phyloP scores from a whole-genome alignment of 768 basidiomycete genomes.

The Lentinula guzmanii region DNA sequence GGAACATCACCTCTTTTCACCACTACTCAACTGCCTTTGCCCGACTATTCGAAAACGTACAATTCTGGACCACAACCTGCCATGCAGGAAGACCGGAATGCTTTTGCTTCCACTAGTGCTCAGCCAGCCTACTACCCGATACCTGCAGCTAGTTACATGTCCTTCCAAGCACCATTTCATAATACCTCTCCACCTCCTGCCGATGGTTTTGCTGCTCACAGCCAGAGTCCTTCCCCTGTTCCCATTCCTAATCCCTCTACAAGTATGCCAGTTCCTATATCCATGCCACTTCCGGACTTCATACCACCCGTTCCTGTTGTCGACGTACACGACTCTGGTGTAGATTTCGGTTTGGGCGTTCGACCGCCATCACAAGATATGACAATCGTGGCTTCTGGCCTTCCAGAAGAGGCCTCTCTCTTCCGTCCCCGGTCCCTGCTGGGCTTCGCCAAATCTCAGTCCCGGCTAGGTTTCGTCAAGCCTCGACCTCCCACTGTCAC shows the following conservation, averaged over 20 bases:
- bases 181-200: background rate
- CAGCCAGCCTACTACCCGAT: background rate
- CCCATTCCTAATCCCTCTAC: background rate
- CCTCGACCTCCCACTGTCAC: background rate
- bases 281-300: background rate
- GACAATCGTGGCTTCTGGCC: background rate
- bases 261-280: background rate
- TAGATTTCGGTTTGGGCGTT: background rate
- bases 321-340: background rate
- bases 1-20: background rate
- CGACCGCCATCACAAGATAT: background rate
- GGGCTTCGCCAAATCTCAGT: conserved; percentile 1
- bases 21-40: background rate
- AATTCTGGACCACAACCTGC: background rate
- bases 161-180: background rate
- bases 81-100: background rate
- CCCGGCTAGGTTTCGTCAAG: background rate
- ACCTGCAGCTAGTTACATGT: background rate
- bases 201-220: background rate
- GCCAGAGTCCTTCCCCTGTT: background rate
- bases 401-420: background rate
- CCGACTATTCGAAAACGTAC: background rate
- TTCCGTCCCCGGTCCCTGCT: background rate
- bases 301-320: background rate
- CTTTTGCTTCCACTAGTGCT: background rate